Percentiles rank a stretch among this genome's conserved stretches.
phyloP scores from a whole-genome alignment of 2,329 filamentous ascomycete species.

The Lecanicillium sp. region DNA sequence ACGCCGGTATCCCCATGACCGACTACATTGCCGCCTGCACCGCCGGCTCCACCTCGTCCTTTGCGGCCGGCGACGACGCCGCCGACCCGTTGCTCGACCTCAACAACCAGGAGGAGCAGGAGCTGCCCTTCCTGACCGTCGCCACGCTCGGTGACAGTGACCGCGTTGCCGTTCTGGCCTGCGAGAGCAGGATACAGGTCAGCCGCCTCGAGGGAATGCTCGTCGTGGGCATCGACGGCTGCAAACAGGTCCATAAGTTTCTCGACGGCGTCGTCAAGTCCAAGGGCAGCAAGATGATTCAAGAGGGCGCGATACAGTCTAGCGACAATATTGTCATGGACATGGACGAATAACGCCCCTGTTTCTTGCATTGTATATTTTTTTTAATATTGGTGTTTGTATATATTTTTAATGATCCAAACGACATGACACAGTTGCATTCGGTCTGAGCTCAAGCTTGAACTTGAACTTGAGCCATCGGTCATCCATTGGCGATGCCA shows the following conservation, averaged over 20 bases:
- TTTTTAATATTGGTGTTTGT: no score
- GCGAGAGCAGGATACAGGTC: constrained; percentile 84
- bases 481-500: neutral
- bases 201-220: constrained; percentile 84
- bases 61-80: constrained; percentile 55
- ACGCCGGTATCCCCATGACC: constrained; percentile 91
- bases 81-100: constrained; percentile 76
- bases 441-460: no score
- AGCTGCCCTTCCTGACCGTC: constrained; percentile 82
- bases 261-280: constrained; percentile 73
- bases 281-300: constrained; percentile 58
- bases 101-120: constrained; percentile 73
- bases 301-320: constrained; percentile 43
- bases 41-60: constrained; percentile 67
- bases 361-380: no score
- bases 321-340: constrained; percentile 44
- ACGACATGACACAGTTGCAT: no score
- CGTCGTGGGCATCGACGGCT: constrained; percentile 85
- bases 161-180: constrained; percentile 69
- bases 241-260: constrained; percentile 74
- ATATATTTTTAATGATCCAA: no score
- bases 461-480: no score
- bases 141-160: constrained; percentile 70
- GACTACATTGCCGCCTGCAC: constrained; percentile 88
- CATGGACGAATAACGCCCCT: constrained; percentile 29